These are phyloP conservation scores for Apostasia shenzhenica DNA, from an alignment of 106 monocot species.

Conservation along the genomic window DNA sequence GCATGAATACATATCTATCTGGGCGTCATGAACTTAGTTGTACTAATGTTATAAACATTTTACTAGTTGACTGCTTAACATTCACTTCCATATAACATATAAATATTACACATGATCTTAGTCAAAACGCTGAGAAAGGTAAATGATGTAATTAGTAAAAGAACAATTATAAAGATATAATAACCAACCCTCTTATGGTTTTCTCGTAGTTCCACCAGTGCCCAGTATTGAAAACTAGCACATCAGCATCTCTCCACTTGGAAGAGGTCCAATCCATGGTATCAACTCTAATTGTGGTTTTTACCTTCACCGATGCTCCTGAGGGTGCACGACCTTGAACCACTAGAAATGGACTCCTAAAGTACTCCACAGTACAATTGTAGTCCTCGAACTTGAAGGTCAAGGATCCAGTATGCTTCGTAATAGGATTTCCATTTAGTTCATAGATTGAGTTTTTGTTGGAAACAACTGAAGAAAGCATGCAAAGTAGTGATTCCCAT, in stretches of 20 bases:
- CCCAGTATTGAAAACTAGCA: conserved; percentile 29
- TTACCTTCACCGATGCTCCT: conserved; percentile 11
- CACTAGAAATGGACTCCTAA: conserved; percentile 25
- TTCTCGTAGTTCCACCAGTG: conserved; percentile 43
- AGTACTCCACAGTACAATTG: conserved; percentile 38
- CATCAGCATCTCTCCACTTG: conserved; percentile 31
- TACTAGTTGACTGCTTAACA: not conserved
- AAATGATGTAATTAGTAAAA: not conserved
- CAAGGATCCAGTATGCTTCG: conserved; percentile 26
- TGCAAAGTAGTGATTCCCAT: conserved; percentile 36
- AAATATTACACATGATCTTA: not conserved
- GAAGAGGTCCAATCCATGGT: conserved; percentile 17
- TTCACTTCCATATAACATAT: not conserved
- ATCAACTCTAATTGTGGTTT: conserved; percentile 18
- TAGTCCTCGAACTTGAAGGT: conserved; percentile 23
- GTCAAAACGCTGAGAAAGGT: not conserved
- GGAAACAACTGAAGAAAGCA: conserved; percentile 19
- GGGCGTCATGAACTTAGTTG: not conserved
- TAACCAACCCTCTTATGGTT: conserved; percentile 24
- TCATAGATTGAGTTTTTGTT: conserved; percentile 21
- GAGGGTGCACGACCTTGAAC: conserved; percentile 16
- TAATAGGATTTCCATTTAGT: conserved; percentile 26
- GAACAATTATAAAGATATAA: not conserved
- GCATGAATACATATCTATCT: not conserved
- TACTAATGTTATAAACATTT: not conserved